A percentile compares a stretch with the other conserved stretches of the same genome.
These are phyloP conservation scores for Quercus mongolica DNA, from an alignment of 306 rosid genomes.

Conservation along the genomic window DNA sequence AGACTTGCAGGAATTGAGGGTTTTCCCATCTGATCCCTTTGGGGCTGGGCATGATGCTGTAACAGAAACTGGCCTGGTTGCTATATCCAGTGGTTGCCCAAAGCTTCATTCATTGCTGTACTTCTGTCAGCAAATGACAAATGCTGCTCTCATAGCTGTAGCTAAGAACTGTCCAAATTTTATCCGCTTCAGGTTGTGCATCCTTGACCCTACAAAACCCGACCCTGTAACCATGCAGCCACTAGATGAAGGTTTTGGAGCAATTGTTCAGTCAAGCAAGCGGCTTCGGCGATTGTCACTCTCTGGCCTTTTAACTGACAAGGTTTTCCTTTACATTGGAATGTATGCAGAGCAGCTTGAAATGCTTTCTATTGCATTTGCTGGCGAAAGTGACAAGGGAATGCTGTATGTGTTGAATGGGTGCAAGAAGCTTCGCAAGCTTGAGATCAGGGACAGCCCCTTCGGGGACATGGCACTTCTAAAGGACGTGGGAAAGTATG, in stretches of 20 bases:
- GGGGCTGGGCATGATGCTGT: constrained; percentile 60
- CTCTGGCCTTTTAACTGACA: constrained; percentile 65
- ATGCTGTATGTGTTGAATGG: constrained; percentile 89
- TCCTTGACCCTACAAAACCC: constrained; percentile 65
- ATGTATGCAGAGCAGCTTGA: constrained; percentile 91
- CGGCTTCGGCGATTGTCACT: constrained; percentile 74
- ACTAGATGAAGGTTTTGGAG: constrained; percentile 95
- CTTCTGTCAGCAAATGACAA: constrained; percentile 93
- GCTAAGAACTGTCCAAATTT: constrained; percentile 91
- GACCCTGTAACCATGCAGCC: constrained; percentile 71
- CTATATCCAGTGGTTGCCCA: constrained; percentile 78
- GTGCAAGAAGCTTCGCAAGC: constrained; percentile 94
- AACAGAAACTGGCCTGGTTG: constrained; percentile 80
- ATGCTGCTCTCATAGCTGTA: constrained; percentile 84
- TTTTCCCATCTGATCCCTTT: constrained; percentile 65
- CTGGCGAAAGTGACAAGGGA: constrained; percentile 83
- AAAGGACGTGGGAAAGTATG: constrained; percentile 91
- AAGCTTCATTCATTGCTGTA: constrained; percentile 83
- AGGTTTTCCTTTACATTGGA: constrained; percentile 84
- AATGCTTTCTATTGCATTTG: constrained; percentile 88
- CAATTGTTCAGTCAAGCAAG: constrained; percentile 86
- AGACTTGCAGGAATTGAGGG: constrained; percentile 84
- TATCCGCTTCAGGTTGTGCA: constrained; percentile 74
- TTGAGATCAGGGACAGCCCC: constrained; percentile 87
- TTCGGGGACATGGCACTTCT: constrained; percentile 81